Base-by-base conservation (phyloP, 164 flowering plant genomes). In the Nelumbo lutea region DNA sequence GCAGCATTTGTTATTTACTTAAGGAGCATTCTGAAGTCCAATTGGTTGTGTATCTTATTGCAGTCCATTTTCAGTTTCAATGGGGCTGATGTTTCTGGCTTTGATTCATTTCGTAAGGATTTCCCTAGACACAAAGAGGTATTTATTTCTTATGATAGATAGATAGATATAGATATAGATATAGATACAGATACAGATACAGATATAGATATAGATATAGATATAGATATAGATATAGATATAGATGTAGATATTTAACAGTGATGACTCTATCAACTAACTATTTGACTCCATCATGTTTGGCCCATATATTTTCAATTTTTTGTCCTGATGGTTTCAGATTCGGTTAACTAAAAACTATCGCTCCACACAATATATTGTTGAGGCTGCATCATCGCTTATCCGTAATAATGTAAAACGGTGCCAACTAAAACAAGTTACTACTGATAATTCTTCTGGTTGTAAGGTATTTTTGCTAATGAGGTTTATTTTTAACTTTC, bases 1-100 rank as follows among this genome's bases (percentile, higher is more conserved):
- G 45, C 7, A 10, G 59, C 47, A 46, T 47, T 68, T 59, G 8
- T 7, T 42, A 46, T 59, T 59, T 47, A 2, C 63, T 46, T 9
- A 15, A 27, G 9, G 46, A 10, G 39, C 50, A 64, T 13, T 56
- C 48, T 67, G 46, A 27, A 47, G 41, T 59, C 9, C 1, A 64
- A 58, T 50, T 4, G 15, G 9, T 42, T 62, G 53, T 65, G 45
- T 74, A 45, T 61, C 10, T 73, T 75, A 2, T 59, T 81, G 84
- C 90, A 94, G 98, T 94, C 98, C 44, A 94, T 94, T 76, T 94
- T 91, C 78, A 87, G 98, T 81, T 94, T 94, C 77, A 94, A 90
- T 77, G 98, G 98, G 64, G 97, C 98, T 70, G 90, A 94, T 53
- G 70, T 79, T 66, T 86, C 87, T 69, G 98, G 98, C 45, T 94